Evolutionary conservation across 2,329 filamentous ascomycete genomes (phyloP).

Genomic region (Pyrenophora teres): DNA sequence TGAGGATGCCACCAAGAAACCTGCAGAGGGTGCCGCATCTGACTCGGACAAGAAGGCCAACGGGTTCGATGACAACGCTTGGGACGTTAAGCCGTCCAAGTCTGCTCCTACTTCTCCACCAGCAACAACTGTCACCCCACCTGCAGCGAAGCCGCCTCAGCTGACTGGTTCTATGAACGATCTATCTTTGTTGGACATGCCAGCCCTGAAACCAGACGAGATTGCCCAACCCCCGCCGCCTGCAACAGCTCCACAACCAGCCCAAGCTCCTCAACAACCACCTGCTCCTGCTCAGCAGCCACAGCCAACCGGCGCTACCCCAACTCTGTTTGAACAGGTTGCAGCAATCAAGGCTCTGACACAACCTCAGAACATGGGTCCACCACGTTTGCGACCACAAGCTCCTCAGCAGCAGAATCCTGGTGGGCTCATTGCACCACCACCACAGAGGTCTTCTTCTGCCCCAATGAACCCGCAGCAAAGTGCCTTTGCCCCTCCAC

Average conservation of each 20-base stretch:
- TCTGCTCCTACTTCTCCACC: conserved; percentile 52
- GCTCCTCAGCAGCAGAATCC: conserved; percentile 67
- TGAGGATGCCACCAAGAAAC: conserved; percentile 51
- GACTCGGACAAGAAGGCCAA: conserved; percentile 56
- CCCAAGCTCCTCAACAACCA: conserved; percentile 46
- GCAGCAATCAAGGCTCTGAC: conserved; percentile 47
- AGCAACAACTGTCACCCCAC: conserved; percentile 49
- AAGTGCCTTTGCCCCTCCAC: conserved; percentile 70
- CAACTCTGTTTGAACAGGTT: conserved; percentile 44
- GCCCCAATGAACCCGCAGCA: conserved; percentile 76
- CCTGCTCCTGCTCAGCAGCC: conserved; percentile 37
- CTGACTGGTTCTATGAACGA: conserved; percentile 71
- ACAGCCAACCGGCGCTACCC: conserved; percentile 53
- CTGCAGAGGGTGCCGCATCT: conserved; percentile 54
- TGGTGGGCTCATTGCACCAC: conserved; percentile 72
- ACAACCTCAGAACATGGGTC: conserved; percentile 44
- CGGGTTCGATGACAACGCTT: conserved; percentile 95
- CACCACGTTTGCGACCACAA: conserved; percentile 69
- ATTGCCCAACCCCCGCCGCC: conserved; percentile 49
- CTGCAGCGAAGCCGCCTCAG: conserved; percentile 40
- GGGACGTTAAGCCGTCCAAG: conserved; percentile 88
- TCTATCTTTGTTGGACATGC: conserved; percentile 64
- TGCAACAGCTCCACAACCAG: conserved; percentile 52
- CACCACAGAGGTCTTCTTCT: conserved; percentile 80
- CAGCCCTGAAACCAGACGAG: conserved; percentile 47